phyloP scores from a whole-genome alignment of 495 filamentous ascomycete species.

The Hyphodiscus hymeniophilus region DNA sequence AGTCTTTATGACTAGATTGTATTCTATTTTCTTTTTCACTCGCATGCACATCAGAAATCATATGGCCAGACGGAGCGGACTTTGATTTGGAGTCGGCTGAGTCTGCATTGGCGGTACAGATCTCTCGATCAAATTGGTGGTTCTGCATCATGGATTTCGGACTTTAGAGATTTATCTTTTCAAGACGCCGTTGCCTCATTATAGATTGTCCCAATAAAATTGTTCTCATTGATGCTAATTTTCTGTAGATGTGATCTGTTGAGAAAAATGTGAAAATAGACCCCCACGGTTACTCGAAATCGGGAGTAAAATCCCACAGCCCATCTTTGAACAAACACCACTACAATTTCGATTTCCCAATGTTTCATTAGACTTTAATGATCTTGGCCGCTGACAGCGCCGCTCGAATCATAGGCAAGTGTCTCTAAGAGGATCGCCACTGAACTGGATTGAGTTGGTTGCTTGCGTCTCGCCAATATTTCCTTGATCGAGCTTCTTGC shows the following conservation, averaged over 20 bases:
- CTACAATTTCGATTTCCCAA: too few relatives aligned
- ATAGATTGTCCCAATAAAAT: neutral
- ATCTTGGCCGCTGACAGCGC: too few relatives aligned
- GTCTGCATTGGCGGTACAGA: constrained; percentile 11
- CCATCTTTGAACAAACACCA: too few relatives aligned
- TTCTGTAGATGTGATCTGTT: neutral
- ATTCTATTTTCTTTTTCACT: constrained; percentile 20
- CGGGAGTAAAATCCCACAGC: too few relatives aligned
- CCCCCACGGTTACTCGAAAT: too few relatives aligned
- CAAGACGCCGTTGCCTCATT: neutral
- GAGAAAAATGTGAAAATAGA: too few relatives aligned
- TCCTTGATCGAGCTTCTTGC: too few relatives aligned
- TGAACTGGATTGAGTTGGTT: too few relatives aligned
- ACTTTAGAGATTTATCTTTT: neutral
- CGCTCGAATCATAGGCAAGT: too few relatives aligned
- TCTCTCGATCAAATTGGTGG: neutral
- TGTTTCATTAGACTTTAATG: too few relatives aligned
- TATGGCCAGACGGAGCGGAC: constrained; percentile 1
- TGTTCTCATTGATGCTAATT: neutral
- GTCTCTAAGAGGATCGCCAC: too few relatives aligned
- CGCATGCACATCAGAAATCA: constrained; percentile 14
- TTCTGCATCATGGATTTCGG: neutral
- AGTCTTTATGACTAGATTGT: constrained; percentile 59
- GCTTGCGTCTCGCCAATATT: too few relatives aligned
- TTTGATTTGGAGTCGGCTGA: constrained; percentile 12